These are phyloP conservation scores for Stagonosporopsis tanaceti DNA, from an alignment of 2,329 filamentous ascomycete genomes.

Conservation along the genomic window DNA sequence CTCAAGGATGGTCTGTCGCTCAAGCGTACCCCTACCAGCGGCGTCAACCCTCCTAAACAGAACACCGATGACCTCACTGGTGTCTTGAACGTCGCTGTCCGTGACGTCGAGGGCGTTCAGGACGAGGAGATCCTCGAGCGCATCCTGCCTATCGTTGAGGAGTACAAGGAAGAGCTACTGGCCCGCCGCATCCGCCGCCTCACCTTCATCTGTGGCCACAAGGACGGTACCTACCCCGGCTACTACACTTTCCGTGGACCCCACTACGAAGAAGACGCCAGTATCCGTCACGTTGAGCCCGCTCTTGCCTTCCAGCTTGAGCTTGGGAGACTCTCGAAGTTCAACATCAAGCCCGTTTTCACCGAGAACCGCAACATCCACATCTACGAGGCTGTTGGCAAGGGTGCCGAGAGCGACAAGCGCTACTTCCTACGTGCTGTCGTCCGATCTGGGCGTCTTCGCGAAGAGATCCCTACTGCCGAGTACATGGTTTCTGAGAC, in stretches of 20 bases:
- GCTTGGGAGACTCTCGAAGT: conserved; percentile 90
- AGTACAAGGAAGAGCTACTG: conserved; percentile 84
- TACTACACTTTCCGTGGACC: conserved; percentile 99
- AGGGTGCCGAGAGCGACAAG: conserved; percentile 94
- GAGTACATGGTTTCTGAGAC: conserved; percentile 98
- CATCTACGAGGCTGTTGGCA: conserved; percentile 96
- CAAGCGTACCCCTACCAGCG: conserved; percentile 68
- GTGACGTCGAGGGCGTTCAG: conserved; percentile 82
- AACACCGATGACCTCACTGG: conserved; percentile 81
- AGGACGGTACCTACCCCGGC: conserved; percentile 90
- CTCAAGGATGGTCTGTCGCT: conserved; percentile 58
- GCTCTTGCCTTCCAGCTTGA: conserved; percentile 98
- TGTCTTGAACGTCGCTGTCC: conserved; percentile 90
- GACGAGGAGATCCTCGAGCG: conserved; percentile 82
- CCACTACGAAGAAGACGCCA: conserved; percentile 86
- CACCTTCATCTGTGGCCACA: conserved; percentile 95
- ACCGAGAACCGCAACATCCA: conserved; percentile 99
- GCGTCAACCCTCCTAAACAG: conserved; percentile 55
- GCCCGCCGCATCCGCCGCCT: conserved; percentile 84
- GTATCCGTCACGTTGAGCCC: conserved; percentile 96
- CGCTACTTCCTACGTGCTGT: conserved; percentile 98
- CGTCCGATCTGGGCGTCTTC: conserved; percentile 89
- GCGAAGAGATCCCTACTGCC: conserved; percentile 97
- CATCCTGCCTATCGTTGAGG: conserved; percentile 77
- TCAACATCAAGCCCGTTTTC: conserved; percentile 97